A percentile compares a stretch with the other conserved stretches of the same genome.
Conservation (phyloP, 257 asterid species). For the Agastache rugosa region DNA sequence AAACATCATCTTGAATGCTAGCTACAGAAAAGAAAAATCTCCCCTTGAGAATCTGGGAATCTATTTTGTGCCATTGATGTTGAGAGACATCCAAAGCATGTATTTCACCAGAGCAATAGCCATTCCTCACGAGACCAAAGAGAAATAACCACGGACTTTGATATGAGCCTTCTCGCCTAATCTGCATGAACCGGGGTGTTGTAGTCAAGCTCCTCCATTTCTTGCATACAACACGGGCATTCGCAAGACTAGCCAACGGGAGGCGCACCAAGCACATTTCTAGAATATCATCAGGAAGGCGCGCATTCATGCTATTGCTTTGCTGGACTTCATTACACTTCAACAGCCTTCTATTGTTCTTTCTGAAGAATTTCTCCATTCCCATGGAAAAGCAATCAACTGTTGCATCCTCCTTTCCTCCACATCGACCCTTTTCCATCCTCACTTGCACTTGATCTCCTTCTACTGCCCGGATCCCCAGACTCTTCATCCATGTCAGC, state of each 20-base stretch:
- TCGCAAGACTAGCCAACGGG: constrained; percentile 75
- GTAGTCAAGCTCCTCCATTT: constrained; percentile 87
- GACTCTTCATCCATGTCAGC: constrained; percentile 80
- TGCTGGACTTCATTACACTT: constrained; percentile 44
- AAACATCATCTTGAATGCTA: constrained; percentile 67
- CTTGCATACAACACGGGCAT: constrained; percentile 88
- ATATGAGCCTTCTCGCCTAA: constrained; percentile 69
- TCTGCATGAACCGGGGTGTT: constrained; percentile 72
- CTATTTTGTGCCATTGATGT: constrained; percentile 80
- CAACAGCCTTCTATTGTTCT: constrained; percentile 53
- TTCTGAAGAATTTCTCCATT: constrained; percentile 73
- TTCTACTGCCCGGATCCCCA: constrained; percentile 60
- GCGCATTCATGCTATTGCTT: constrained; percentile 56
- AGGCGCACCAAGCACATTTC: constrained; percentile 94
- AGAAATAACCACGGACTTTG: constrained; percentile 87
- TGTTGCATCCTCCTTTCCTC: constrained; percentile 60
- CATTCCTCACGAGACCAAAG: constrained; percentile 80
- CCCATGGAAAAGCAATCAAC: constrained; percentile 79
- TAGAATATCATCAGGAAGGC: constrained; percentile 85
- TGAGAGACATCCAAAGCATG: constrained; percentile 79
- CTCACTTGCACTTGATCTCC: constrained; percentile 73
- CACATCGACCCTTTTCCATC: constrained; percentile 63
- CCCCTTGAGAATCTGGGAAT: constrained; percentile 71
- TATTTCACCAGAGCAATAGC: constrained; percentile 87
- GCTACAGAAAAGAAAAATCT: constrained; percentile 83